Percentiles rank a stretch among this genome's conserved stretches.
These are phyloP conservation scores for Neostapfia colusana DNA, from an alignment of 176 grass and related monocot species.

Conservation along the genomic window DNA sequence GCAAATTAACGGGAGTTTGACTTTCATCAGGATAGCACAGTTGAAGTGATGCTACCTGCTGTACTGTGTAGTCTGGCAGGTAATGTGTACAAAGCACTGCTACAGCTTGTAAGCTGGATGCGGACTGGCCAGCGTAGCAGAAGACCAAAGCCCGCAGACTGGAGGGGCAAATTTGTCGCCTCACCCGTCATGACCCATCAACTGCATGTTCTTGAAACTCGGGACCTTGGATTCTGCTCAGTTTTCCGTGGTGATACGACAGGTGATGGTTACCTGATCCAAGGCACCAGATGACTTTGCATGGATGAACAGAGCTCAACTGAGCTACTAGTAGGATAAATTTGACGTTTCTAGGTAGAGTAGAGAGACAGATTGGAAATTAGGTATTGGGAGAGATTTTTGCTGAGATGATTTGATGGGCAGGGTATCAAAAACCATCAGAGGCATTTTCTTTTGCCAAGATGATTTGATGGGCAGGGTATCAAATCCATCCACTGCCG, in stretches of 20 bases:
- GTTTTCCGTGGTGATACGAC: constrained; percentile 5
- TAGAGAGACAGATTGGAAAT: constrained; percentile 5
- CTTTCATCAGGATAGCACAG: constrained; percentile 6
- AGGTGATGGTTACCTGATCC: neutral
- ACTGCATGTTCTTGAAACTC: constrained; percentile 24
- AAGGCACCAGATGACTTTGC: neutral
- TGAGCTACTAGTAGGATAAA: neutral
- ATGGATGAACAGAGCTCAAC: constrained; percentile 6
- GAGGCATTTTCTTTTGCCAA: constrained; percentile 27
- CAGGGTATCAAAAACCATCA: constrained; percentile 36
- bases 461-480: constrained; percentile 34
- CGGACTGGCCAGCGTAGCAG: constrained; percentile 18
- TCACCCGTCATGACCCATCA: constrained; percentile 9
- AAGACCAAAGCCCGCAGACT: constrained; percentile 14
- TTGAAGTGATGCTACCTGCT: constrained; percentile 24
- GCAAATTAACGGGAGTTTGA: neutral
- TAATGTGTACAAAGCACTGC: constrained; percentile 6
- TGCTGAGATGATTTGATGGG: constrained; percentile 34
- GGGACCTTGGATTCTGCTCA: constrained; percentile 16
- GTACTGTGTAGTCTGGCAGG: constrained; percentile 1
- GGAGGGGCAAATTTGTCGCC: constrained; percentile 30
- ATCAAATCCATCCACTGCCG: constrained; percentile 29
- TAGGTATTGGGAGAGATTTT: neutral
- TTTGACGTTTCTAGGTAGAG: constrained; percentile 17
- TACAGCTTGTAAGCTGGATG: constrained; percentile 13